Base-by-base conservation (phyloP, 1,139 yeast genomes). In the Blastobotrys buckinghamii region DNA sequence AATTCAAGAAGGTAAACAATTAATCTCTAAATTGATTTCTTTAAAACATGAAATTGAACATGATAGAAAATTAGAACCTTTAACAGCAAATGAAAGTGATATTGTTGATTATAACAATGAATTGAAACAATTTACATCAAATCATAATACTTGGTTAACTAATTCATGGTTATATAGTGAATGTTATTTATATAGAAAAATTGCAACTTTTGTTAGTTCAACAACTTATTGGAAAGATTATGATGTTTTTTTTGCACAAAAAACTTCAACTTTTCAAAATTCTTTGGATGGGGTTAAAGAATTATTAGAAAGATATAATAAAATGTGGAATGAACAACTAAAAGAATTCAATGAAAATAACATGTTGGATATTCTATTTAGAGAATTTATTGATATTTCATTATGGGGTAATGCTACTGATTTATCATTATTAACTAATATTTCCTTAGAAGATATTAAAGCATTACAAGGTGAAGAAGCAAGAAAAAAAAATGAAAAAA, bases 381-480 rank as follows among this genome's bases (percentile, higher is more conserved):
- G 75, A 54, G 98, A 94, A 64, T 86, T 89, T 59, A 70, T 85
- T 42, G 96, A 89, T 62, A 80, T 92, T 53, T 86, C 97, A 0
- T 72, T 92, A 51, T 92, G 98, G 98, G 99, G 99, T 22, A 92
- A 92, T 67, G 97, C 97, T 22, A 88, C 97, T 6, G 99, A 92
- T 68, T 75, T 92, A 61, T 88, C 97, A 0, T 72, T 94, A 52
- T 73, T 92, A 55, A 67, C 70, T 35, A 63, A 65, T 32, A 86
- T 87, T 38, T 80, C 92, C 7, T 67, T 88, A 36, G 96, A 89
- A 49, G 97, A 92, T 56, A 84, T 92, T 59, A 84, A 87, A 66
- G 81, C 92, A 6, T 78, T 89, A 42, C 99, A 92, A 72, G 97
- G 96, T 36, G 87, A 84, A 15, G 88, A 84, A 56, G 89, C 87